phyloP scores from a whole-genome alignment of 345 rosid species.

The Mangifera indica region DNA sequence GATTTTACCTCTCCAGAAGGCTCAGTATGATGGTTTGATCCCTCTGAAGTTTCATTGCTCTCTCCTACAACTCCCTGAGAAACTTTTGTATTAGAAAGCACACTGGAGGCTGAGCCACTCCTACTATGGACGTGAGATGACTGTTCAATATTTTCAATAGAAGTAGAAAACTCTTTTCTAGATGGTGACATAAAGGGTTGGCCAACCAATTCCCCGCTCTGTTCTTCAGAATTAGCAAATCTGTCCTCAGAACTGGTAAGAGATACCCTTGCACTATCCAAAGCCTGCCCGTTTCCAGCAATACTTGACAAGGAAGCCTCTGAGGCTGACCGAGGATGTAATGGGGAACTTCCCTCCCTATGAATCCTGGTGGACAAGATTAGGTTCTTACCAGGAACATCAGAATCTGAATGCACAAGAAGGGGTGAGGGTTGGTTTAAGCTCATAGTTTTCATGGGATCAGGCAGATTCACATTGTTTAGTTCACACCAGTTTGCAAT shows the following conservation, averaged over 20 bases:
- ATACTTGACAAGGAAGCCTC: constrained; percentile 51
- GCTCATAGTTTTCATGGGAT: constrained; percentile 55
- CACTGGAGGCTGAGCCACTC: constrained; percentile 58
- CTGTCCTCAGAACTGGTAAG: constrained; percentile 49
- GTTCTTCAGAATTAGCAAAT: constrained; percentile 46
- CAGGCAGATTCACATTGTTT: constrained; percentile 82
- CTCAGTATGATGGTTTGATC: constrained; percentile 64
- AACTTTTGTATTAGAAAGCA: constrained; percentile 45
- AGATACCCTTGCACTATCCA: constrained; percentile 53
- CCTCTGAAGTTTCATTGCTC: constrained; percentile 57
- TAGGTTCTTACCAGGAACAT: constrained; percentile 39
- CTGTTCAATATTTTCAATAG: constrained; percentile 36
- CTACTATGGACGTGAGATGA: constrained; percentile 51
- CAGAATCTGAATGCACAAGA: constrained; percentile 52
- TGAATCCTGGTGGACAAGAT: constrained; percentile 39
- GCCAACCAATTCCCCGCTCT: constrained; percentile 40
- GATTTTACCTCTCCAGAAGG: constrained; percentile 74
- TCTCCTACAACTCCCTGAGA: constrained; percentile 50
- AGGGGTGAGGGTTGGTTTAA: constrained; percentile 59
- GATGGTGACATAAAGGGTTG: constrained; percentile 51
- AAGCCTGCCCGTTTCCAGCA: constrained; percentile 48
- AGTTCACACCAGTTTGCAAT: constrained; percentile 93
- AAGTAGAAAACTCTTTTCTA: constrained; percentile 45
- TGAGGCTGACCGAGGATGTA: constrained; percentile 59
- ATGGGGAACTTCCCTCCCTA: constrained; percentile 52